Percentiles rank a stretch among this genome's conserved stretches.
Conservation (phyloP, 768 basidiomycete genomes). For the Mycena galopus region DNA sequence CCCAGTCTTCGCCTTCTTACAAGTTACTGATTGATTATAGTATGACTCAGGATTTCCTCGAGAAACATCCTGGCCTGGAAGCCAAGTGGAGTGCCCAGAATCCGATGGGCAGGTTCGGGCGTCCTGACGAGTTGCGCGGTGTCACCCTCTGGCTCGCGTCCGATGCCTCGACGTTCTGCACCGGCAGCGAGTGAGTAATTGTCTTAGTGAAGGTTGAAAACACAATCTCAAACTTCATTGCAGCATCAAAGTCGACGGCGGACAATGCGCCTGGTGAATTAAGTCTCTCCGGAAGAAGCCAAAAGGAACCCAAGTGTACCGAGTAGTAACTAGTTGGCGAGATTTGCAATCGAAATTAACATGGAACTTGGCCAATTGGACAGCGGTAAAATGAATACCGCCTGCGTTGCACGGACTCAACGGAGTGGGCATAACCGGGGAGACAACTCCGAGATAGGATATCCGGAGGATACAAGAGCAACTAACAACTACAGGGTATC, state of each 20-base stretch:
- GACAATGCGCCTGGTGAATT: conserved; percentile 33
- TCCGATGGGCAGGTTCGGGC: conserved; percentile 74
- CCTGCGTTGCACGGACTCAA: too few species aligned
- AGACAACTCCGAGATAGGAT: too few species aligned
- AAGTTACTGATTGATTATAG: conserved; percentile 43
- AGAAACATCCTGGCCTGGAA: conserved; percentile 64
- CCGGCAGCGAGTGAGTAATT: conserved; percentile 53
- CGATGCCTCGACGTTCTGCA: conserved; percentile 80
- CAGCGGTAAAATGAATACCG: too few species aligned
- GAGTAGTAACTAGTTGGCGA: too few species aligned
- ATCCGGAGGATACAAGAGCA: too few species aligned
- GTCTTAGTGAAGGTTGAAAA: neutral
- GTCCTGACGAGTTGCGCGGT: conserved; percentile 77
- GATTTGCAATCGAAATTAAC: too few species aligned
- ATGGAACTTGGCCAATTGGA: too few species aligned
- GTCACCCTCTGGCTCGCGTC: conserved; percentile 75
- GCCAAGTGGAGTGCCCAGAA: conserved; percentile 72
- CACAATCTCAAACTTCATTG: neutral
- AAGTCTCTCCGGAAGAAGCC: neutral
- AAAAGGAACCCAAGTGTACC: too few species aligned
- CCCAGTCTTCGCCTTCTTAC: neutral
- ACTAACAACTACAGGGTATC: too few species aligned
- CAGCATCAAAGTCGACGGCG: conserved; percentile 35
- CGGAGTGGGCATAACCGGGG: too few species aligned
- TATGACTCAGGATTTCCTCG: conserved; percentile 73